Percentiles rank a stretch among this genome's conserved stretches.
These are phyloP conservation scores for Emmonsiellopsis sp. DNA, from an alignment of 2,329 filamentous ascomycete genomes.

Conservation along the genomic window DNA sequence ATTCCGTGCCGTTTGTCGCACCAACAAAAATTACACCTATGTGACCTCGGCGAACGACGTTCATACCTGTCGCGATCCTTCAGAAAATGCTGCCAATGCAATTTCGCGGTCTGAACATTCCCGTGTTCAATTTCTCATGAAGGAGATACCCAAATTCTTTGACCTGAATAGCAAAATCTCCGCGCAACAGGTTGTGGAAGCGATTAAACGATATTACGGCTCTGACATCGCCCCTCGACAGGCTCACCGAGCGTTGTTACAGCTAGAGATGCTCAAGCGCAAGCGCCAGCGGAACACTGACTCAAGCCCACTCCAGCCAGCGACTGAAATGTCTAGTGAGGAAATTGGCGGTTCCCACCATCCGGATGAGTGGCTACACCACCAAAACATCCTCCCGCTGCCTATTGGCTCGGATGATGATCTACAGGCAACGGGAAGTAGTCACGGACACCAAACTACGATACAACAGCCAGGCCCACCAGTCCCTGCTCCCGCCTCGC, in stretches of 20 bases:
- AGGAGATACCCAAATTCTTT: constrained; percentile 32
- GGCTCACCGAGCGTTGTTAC: constrained; percentile 29
- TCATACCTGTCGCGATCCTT: constrained; percentile 27
- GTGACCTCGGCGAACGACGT: constrained; percentile 32
- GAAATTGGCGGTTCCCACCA: not conserved
- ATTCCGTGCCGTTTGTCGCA: constrained; percentile 32
- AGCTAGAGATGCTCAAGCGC: constrained; percentile 21
- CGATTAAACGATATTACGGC: constrained; percentile 33
- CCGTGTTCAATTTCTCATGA: constrained; percentile 31
- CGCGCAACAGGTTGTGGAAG: constrained; percentile 31
- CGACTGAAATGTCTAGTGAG: not conserved
- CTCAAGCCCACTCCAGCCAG: not conserved
- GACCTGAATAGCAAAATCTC: constrained; percentile 29
- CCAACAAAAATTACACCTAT: constrained; percentile 32
- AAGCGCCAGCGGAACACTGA: constrained; percentile 3
- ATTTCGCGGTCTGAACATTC: constrained; percentile 32
- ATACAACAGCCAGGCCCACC: not conserved
- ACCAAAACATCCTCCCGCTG: not conserved
- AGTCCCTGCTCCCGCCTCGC: not conserved
- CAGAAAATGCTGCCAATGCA: constrained; percentile 20
- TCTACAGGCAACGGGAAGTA: not conserved
- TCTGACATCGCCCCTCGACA: constrained; percentile 33
- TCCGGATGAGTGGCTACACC: not conserved
- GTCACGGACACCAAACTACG: not conserved
- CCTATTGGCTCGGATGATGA: not conserved